phyloP scores from a whole-genome alignment of 108 stramenopile genomes.

The Skeletonema menzelii region DNA sequence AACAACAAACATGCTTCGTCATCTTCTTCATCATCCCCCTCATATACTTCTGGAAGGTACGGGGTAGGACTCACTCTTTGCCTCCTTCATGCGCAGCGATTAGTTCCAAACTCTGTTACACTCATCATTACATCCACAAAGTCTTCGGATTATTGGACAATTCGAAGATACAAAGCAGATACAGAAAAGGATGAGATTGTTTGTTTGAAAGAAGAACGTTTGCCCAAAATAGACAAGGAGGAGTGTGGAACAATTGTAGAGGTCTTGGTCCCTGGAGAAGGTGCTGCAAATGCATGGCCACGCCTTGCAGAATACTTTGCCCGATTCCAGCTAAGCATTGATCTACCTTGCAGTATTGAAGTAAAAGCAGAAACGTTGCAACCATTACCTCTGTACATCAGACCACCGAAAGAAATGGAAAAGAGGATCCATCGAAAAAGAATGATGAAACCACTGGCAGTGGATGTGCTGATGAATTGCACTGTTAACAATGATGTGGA shows the following conservation, averaged over 20 bases:
- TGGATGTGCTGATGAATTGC: slow-evolving; percentile 2
- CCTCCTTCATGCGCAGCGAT: slow-evolving; percentile 80
- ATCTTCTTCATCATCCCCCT: neutral
- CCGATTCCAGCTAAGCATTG: slow-evolving; percentile 67
- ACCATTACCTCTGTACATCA: slow-evolving; percentile 59
- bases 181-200: slow-evolving; percentile 57
- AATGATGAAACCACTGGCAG: neutral
- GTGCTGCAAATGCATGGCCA: slow-evolving; percentile 66
- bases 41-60: slow-evolving; percentile 39
- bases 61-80: slow-evolving; percentile 58
- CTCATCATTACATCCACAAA: slow-evolving; percentile 69
- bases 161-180: slow-evolving; percentile 65
- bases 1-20: slow-evolving; percentile 2
- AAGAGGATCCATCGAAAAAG: neutral
- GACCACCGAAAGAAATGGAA: slow-evolving; percentile 46
- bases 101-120: slow-evolving; percentile 70
- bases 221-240: slow-evolving; percentile 19
- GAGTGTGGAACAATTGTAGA: slow-evolving; percentile 80
- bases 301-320: slow-evolving; percentile 82
- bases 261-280: slow-evolving; percentile 69
- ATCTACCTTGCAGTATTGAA: slow-evolving; percentile 71
- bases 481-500: slow-evolving; percentile 2
- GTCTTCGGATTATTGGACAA: slow-evolving; percentile 28
- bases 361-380: slow-evolving; percentile 75
- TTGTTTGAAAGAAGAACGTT: slow-evolving; percentile 48